Conservation (phyloP, 1,284 basidiomycete species). For the Cryptococcus jaspeensis region DNA sequence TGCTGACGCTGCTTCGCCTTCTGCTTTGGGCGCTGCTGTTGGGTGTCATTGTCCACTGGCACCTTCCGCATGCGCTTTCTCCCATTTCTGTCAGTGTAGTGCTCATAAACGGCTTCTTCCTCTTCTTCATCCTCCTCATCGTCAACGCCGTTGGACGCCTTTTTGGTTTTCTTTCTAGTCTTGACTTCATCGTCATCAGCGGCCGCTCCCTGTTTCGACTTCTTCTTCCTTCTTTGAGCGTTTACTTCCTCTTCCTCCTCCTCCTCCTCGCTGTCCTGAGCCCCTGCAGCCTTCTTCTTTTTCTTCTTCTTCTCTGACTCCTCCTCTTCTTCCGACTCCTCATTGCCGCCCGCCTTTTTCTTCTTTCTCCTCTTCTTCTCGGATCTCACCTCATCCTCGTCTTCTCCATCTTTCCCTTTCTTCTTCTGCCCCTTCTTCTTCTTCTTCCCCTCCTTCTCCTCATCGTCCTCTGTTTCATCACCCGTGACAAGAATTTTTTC, state of each 20-base stretch:
- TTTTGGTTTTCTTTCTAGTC: neutral
- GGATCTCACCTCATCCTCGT: neutral
- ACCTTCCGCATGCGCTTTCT: constrained; percentile 1
- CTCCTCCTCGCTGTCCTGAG: neutral
- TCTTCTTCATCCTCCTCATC: constrained; percentile 2
- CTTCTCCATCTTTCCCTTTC: neutral
- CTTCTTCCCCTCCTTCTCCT: neutral
- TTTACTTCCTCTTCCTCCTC: neutral
- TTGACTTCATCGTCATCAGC: too few species aligned
- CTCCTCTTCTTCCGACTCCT: neutral
- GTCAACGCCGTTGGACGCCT: neutral
- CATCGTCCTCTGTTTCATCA: neutral
- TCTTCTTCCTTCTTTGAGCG: constrained; percentile 1
- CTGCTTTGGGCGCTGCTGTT: neutral
- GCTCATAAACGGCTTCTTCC: constrained; percentile 6
- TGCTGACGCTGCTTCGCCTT: neutral
- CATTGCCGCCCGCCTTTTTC: constrained; percentile 18
- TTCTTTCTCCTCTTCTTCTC: constrained; percentile 12
- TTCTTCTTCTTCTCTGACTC: constrained; percentile 2
- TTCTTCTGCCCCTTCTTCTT: neutral
- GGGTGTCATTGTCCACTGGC: neutral
- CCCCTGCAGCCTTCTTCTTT: neutral
- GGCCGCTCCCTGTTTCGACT: neutral
- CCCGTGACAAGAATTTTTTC: neutral
- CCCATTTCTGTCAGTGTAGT: constrained; percentile 8